Evolutionary conservation across 129 eudicot species (phyloP), one percentile per base, ranked within the genome.

Genomic region (Arctium lappa): DNA sequence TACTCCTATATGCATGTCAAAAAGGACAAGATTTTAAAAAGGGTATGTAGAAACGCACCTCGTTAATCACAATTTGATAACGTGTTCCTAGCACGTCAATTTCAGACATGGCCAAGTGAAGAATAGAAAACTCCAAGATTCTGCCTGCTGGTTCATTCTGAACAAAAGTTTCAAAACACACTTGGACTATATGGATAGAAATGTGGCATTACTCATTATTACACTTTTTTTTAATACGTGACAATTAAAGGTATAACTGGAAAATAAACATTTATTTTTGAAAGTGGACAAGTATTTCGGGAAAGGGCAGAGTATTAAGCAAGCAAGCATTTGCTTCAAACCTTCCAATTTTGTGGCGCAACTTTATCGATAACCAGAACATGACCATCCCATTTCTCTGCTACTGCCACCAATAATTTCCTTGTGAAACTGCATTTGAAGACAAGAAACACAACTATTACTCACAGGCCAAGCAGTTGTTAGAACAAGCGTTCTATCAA

Each of bases 91-190:
- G 82, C 75, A 89, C 97, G 63, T 89, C 85, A 53, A 95, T 92
- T 85, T 95, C 98, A 27, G 97, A 87, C 97, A 95, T 95, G 46
- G 98, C 97, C 82, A 95, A 81, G 86, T 87, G 98, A 82, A 95
- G 97, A 84, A 95, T 87, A 5, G 93, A 89, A 56, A 95, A 89
- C 91, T 95, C 98, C 92, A 95, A 89, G 78, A 95, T 92, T 85
- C 93, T 88, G 69, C 93, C 97, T 69, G 97, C 97, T 76, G 98
- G 92, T 77, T 86, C 91, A 42, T 75, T 77, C 97, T 90, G 92
- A 72, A 68, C 42, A 88, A 33, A 31, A 50, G 77, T 30, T 56
- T 40, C n/a, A 72, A 31, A n/a, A 30, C 8, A 11, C 3, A 69
- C 15, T 9, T 75, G 7, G 46, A 80, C 8, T 3, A 32, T 30